Evolutionary conservation across 1,284 basidiomycete species (phyloP).

Genomic region (Pascua guehoae): DNA sequence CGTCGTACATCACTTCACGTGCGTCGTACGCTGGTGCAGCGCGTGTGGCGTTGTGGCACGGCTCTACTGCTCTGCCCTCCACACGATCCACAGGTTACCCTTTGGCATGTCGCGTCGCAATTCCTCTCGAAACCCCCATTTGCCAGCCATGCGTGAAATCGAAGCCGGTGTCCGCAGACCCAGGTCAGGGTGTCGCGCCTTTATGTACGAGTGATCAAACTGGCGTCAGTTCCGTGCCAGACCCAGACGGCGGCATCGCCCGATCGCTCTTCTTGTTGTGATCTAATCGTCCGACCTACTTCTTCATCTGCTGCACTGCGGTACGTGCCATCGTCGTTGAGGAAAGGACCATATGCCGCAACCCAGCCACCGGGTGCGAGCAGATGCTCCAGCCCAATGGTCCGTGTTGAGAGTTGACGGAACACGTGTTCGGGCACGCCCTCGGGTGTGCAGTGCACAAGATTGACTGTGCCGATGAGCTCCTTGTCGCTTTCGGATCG

Average conservation of each 20-base stretch:
- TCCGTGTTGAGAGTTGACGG: conserved; percentile 26
- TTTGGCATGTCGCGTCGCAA: conserved; percentile 31
- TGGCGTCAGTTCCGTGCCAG: conserved; percentile 8
- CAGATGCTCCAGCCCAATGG: conserved; percentile 2
- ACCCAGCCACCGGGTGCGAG: conserved; percentile 27
- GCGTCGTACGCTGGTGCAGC: no score
- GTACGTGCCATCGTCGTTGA: conserved; percentile 36
- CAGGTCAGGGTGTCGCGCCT: conserved; percentile 21
- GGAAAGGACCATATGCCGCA: conserved; percentile 35
- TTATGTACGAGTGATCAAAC: conserved; percentile 37
- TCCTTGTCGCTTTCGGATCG: not conserved
- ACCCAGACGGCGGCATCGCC: not conserved
- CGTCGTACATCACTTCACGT: no score
- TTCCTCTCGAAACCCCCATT: conserved; percentile 35
- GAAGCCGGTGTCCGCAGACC: conserved; percentile 30
- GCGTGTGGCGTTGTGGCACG: no score
- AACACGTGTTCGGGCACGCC: conserved; percentile 35
- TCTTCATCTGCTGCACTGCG: conserved; percentile 28
- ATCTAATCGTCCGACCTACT: conserved; percentile 16
- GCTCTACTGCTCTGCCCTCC: conserved; percentile 16
- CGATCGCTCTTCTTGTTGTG: not conserved
- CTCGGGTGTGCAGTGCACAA: conserved; percentile 37
- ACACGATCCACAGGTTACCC: conserved; percentile 42
- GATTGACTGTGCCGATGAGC: conserved; percentile 30
- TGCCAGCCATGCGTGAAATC: conserved; percentile 25